These are phyloP conservation scores for Lipomyces sp. DNA, from an alignment of 805 yeast genomes.

Conservation along the genomic window DNA sequence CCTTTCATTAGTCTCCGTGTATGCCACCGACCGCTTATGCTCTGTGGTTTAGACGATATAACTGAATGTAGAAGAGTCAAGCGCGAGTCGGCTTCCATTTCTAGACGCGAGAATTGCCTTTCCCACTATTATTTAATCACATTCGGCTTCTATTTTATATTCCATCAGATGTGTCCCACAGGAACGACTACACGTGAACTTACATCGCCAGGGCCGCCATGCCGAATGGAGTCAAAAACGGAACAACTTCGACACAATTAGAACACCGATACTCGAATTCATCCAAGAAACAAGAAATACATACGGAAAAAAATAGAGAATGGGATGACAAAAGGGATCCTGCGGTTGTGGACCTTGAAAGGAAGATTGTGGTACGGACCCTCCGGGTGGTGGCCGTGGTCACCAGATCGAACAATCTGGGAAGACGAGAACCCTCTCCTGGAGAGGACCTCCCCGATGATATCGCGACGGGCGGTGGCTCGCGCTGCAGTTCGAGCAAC, in stretches of 20 bases:
- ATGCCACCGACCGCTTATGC: background rate
- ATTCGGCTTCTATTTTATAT: conserved; percentile 27
- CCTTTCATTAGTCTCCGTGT: background rate
- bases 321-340: conserved; percentile 44
- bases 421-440: conserved; percentile 46
- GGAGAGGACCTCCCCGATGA: conserved; percentile 32
- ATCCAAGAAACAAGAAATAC: conserved; percentile 6
- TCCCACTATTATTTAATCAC: conserved; percentile 10
- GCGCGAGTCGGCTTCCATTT: background rate
- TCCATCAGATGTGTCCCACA: conserved; percentile 6
- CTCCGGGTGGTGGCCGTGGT: conserved; percentile 61
- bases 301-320: conserved; percentile 31
- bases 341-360: conserved; percentile 91
- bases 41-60: background rate
- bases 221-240: conserved; percentile 37
- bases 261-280: background rate
- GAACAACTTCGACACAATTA: conserved; percentile 25
- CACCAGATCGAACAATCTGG: conserved; percentile 46
- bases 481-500: conserved; percentile 28
- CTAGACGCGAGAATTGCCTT: background rate
- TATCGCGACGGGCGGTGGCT: conserved; percentile 17
- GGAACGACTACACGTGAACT: conserved; percentile 9
- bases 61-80: background rate
- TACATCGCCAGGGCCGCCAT: conserved; percentile 37
- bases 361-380: conserved; percentile 94